Base-by-base conservation (phyloP, 2,329 filamentous ascomycete genomes). In the Emmonsiellopsis sp. region DNA sequence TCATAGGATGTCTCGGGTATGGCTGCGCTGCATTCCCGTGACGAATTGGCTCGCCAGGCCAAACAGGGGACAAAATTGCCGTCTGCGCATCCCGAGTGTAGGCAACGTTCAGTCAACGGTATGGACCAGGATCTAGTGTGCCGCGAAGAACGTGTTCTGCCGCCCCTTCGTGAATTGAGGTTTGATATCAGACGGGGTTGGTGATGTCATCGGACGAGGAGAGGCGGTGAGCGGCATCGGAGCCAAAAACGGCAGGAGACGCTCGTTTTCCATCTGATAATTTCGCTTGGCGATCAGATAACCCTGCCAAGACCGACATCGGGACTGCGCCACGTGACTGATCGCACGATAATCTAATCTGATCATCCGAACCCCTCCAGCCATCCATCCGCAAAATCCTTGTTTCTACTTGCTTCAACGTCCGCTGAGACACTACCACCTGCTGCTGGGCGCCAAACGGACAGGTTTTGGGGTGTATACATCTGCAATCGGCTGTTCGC, bases 271-370 rank as follows among this genome's bases (percentile, higher is more conserved):
- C 40, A 58, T 58, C 56, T 45, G 56, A 58, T 58, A 58, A 58
- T 2, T 9, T 17, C 31, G 9, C 40, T 54, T 49, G 53, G 49
- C 49, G 46, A 52, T 55, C 54, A 57, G 54, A 55, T 57, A 55
- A 53, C 9, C 21, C 42, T 9, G 34, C 47, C 39, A 54, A 33
- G 33, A 37, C 42, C 51, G 53, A 53, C 37, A 45, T 50, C 51
- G 51, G 33, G 13, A 21, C 17, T 2, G 17, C 3, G 45, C 7
- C 57, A 59, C 57, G 56, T 58, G 56, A 55, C 44, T 37, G 4
- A 55, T 58, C 54, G 58, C 55, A 57, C 58, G 56, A 60, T 60
- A 60, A 60, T 60, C 58, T 60, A 58, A 60, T 60, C 58, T 57
- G 58, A 60, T 60, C 58, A 42, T 55, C 56, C 56, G 57, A 53